These are phyloP conservation scores for Millerozyma acaciae DNA, from an alignment of 805 yeast genomes.

Conservation along the genomic window DNA sequence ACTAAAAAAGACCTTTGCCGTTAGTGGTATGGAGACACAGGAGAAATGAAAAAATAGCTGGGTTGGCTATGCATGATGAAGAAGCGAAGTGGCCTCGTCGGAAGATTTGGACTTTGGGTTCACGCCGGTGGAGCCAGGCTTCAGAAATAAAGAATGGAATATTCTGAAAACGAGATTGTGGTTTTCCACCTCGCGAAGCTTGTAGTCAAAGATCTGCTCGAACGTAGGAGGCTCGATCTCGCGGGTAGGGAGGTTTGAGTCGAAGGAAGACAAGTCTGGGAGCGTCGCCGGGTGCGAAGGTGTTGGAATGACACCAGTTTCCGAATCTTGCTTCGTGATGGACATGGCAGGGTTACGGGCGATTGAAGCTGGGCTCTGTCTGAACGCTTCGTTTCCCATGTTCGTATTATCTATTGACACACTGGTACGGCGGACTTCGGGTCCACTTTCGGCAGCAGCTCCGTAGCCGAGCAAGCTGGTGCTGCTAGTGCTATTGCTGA, in stretches of 20 bases:
- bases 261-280: conserved; percentile 17
- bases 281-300: conserved; percentile 15
- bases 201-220: conserved; percentile 24
- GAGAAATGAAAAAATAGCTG: too few relatives aligned
- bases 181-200: conserved; percentile 15
- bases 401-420: conserved; percentile 7
- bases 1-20: too few relatives aligned
- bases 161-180: conserved; percentile 6
- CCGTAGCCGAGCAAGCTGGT: conserved; percentile 10
- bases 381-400: conserved; percentile 14
- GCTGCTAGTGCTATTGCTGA: neutral
- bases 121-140: too few relatives aligned
- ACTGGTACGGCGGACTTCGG: conserved; percentile 16
- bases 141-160: too few relatives aligned
- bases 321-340: conserved; percentile 31
- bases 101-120: too few relatives aligned
- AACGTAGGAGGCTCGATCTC: conserved; percentile 36
- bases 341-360: conserved; percentile 37
- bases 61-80: too few relatives aligned
- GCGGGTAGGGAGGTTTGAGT: conserved; percentile 19
- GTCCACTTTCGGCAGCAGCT: conserved; percentile 12
- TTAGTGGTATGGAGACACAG: too few relatives aligned
- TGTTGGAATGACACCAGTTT: conserved; percentile 24
- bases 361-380: conserved; percentile 38
- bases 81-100: too few relatives aligned